Evolutionary conservation across 2,329 filamentous ascomycete genomes (phyloP), one percentile per base, ranked within the genome.

Genomic region (Ilyonectria robusta): DNA sequence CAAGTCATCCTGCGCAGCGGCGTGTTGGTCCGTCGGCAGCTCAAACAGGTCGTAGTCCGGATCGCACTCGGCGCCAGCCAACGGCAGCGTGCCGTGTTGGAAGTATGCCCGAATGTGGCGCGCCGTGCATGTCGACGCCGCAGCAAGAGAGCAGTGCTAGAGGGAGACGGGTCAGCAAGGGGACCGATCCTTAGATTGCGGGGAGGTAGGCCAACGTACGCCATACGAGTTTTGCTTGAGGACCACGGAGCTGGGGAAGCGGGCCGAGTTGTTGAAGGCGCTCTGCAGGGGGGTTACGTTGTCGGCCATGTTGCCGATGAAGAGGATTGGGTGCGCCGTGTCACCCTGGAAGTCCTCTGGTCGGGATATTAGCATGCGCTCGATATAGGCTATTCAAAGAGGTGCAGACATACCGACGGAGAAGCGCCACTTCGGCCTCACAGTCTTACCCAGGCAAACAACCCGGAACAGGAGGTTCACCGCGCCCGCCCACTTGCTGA

Each of bases 161-260:
- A 17, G 26, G 17, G 15, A 15, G 19, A 23, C 44, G 33, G 44
- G 17, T 70, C n/a, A 71, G 60, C 11, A 7, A 40, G 5, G 10
- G 8, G 21, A 3, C 11, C 31, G 17, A 6, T 44, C 29, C n/a
- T 37, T 21, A 11, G 48, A 4, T 19, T 33, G 17, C 37, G 33
- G 9, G 46, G 15, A n/a, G 44, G 17, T 26, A 21, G 19, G 21
- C 19, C 6, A 10, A 76, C 83, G 77, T 79, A 86, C 85, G 5
- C 86, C 86, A 46, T 84, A 87, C 1, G 83, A 83, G 50, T 87
- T 84, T 70, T 87, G 85, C 13, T 83, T 79, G 29, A 88, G 73
- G 6, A 88, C 77, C 0, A 81, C 79, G 0, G 85, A 86, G 15
- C 80, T 81, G 0, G 79, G 79, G 57, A 87, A 88, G 0, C 80